Base-by-base conservation (phyloP, 208 protist species). In the Leishmania aethiopica region DNA sequence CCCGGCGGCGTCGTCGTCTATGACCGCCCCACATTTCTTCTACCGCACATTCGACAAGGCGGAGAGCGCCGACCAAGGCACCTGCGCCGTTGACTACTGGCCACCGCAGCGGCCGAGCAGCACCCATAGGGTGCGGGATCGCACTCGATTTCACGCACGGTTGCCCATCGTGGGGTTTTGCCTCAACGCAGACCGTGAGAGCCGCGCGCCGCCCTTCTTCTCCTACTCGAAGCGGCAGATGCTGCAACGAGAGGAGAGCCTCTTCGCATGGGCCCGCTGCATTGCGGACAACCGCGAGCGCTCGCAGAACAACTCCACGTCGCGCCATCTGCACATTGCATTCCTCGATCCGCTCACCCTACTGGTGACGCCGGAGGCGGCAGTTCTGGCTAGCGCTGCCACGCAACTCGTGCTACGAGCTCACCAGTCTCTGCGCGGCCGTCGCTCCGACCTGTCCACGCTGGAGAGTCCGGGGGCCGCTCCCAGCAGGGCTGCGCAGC, bases 281-380 rank as follows among this genome's bases (percentile, higher is more conserved):
- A 57, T 79, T 45, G 89, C 90, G 17, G 93, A 97, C 84, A 96
- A 97, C 85, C 74, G 87, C 17, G 88, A 92, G 82, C 90, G 93
- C 22, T 95, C 91, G 13, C 78, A 85, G 62, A 74, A 88, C 64
- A 90, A 91, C 35, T 82, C 90, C 13, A 97, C 95, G 4, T 93
- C 95, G 37, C 92, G 91, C 64, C 95, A 97, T 77, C 49, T 93
- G 2, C 93, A 97, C 85, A 42, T 96, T 19, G 91, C 95, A 42
- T 49, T 89, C 28, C 77, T 92, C 49, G 85, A 88, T 57, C 94
- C 94, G 25, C 55, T 97, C 32, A 91, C 84, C 37, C 62, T 93
- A 17, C 81, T 96, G 35, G 77, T 97, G 47, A 94, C 93, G 25
- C 86, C 84, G 59, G 74, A 91, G 73, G 82, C 91, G 25, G 74